Percentiles rank a stretch among this genome's conserved stretches.
phyloP scores from a whole-genome alignment of 2,329 filamentous ascomycete species.

The Talaromyces sp. region DNA sequence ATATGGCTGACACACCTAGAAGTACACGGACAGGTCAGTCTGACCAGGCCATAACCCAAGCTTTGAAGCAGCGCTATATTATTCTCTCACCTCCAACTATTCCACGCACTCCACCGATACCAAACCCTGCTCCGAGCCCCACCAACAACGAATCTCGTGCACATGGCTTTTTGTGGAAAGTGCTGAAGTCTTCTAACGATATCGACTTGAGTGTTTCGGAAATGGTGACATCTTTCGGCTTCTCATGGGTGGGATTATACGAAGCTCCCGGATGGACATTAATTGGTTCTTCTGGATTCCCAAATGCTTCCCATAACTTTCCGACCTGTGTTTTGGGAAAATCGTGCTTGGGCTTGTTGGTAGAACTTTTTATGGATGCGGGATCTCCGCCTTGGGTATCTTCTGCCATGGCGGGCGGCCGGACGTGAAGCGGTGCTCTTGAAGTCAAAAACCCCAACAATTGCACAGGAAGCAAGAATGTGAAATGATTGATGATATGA shows the following conservation, averaged over 20 bases:
- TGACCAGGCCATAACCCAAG: background rate
- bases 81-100: constrained; percentile 64
- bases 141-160: constrained; percentile 75
- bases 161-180: constrained; percentile 74
- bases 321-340: constrained; percentile 42
- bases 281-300: constrained; percentile 45
- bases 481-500: background rate
- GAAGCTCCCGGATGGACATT: constrained; percentile 54
- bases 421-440: background rate
- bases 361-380: constrained; percentile 11
- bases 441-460: background rate
- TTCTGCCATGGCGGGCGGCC: constrained; percentile 32
- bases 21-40: background rate
- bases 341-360: constrained; percentile 37
- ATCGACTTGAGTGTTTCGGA: constrained; percentile 39
- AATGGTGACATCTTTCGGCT: constrained; percentile 38
- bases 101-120: constrained; percentile 66
- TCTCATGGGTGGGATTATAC: constrained; percentile 57
- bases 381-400: constrained; percentile 30
- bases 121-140: constrained; percentile 75
- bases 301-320: constrained; percentile 46
- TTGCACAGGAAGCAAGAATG: background rate
- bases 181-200: constrained; percentile 51
- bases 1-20: constrained; percentile 50
- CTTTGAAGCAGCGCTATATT: constrained; percentile 9